These are phyloP conservation scores for Ceratocystis colombiana DNA, from an alignment of 2,329 filamentous ascomycete species.

Conservation along the genomic window DNA sequence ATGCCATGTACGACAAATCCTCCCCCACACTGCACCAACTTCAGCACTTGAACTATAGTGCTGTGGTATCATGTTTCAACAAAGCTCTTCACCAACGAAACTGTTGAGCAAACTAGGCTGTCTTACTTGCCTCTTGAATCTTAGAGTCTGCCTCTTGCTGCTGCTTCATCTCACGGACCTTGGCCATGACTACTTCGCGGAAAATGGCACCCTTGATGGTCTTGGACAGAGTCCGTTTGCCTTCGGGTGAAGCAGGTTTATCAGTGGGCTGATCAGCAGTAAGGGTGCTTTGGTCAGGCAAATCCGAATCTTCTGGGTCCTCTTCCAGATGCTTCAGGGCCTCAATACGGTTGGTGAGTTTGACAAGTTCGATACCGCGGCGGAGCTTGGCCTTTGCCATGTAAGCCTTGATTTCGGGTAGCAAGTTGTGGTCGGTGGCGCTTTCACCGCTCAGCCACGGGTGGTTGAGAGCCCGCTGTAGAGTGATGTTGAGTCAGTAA, in stretches of 20 bases:
- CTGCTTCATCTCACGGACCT: conserved; percentile 85
- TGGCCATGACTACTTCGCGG: conserved; percentile 85
- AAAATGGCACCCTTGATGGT: conserved; percentile 65
- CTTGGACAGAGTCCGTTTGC: conserved; percentile 39
- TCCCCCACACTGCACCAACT: conserved; percentile 10
- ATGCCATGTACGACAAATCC: conserved; percentile 3
- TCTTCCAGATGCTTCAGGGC: conserved; percentile 89
- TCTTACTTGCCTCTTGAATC: conserved; percentile 40
- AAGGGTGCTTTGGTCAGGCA: conserved; percentile 48
- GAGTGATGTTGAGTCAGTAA: neutral
- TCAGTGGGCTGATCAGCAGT: conserved; percentile 38
- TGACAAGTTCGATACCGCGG: conserved; percentile 91
- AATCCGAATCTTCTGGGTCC: conserved; percentile 62
- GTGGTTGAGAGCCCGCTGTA: conserved; percentile 65
- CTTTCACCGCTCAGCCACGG: conserved; percentile 84
- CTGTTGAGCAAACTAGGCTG: conserved; percentile 12
- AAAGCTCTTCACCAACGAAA: neutral
- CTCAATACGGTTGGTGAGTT: conserved; percentile 90
- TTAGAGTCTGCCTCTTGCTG: conserved; percentile 62
- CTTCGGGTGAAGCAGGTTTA: conserved; percentile 31
- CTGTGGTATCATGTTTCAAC: conserved; percentile 23
- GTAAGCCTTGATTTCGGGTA: conserved; percentile 92
- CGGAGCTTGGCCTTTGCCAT: conserved; percentile 83
- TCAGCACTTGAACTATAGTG: conserved; percentile 21
- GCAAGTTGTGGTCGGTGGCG: conserved; percentile 84